Percentiles rank a stretch among this genome's conserved stretches.
Evolutionary conservation across 306 rosid species (phyloP).

Genomic region (Bauhinia variegata): DNA sequence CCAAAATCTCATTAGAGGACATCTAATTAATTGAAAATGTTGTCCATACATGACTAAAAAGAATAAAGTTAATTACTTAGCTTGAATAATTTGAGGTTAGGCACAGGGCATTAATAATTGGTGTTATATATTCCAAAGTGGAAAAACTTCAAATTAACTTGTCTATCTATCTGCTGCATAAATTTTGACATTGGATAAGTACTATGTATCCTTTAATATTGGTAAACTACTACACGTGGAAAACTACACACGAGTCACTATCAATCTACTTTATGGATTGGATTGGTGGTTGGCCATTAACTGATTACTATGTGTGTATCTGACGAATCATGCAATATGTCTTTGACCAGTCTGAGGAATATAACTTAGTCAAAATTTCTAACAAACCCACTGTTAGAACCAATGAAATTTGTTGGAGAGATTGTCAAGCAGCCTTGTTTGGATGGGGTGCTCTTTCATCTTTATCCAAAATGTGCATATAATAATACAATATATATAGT

Average conservation of each 20-base stretch:
- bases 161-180: no score
- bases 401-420: conserved; percentile 27
- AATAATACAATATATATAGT: no score
- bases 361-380: conserved; percentile 29
- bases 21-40: no score
- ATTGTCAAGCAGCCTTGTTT: conserved; percentile 21
- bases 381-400: conserved; percentile 12
- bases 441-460: not conserved
- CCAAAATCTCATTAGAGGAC: no score
- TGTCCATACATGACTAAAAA: no score
- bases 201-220: no score
- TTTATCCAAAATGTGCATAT: not conserved
- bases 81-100: conserved; percentile 29
- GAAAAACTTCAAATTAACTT: conserved; percentile 16
- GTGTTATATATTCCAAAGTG: conserved; percentile 28
- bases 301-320: not conserved
- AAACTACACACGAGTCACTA: conserved; percentile 44
- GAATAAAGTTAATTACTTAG: no score
- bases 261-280: conserved; percentile 42
- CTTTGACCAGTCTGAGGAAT: conserved; percentile 35
- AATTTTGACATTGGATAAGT: no score
- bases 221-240: conserved; percentile 61
- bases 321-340: not conserved
- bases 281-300: conserved; percentile 13
- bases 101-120: conserved; percentile 38